Evolutionary conservation across 495 filamentous ascomycete species (phyloP).

Genomic region (Lophiotrema nucula): DNA sequence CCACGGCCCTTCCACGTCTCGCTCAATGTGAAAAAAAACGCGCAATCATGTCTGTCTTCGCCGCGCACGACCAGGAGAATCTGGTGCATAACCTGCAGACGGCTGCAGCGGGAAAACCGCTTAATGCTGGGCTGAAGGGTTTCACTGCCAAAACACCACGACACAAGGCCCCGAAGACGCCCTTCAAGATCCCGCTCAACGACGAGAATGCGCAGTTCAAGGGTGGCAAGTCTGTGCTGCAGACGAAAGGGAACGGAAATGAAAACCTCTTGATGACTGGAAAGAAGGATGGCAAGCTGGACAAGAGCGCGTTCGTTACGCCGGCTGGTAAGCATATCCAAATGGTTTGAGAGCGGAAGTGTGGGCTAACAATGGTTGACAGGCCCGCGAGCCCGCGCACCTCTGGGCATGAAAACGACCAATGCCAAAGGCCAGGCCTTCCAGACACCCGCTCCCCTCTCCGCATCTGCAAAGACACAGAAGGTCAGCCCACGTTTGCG

Average conservation of each 20-base stretch:
- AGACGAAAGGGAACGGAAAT: constrained; percentile 61
- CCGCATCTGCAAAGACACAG: constrained; percentile 47
- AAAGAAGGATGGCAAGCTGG: constrained; percentile 57
- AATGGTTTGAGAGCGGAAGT: background rate
- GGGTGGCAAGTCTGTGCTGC: constrained; percentile 61
- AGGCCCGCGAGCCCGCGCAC: constrained; percentile 73
- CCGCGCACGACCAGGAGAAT: constrained; percentile 85
- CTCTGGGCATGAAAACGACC: constrained; percentile 89
- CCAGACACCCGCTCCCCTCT: constrained; percentile 58
- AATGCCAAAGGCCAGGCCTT: constrained; percentile 81
- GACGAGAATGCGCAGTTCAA: constrained; percentile 78
- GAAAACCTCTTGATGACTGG: constrained; percentile 61
- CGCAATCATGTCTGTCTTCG: constrained; percentile 62
- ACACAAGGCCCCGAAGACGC: constrained; percentile 74
- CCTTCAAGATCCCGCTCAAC: constrained; percentile 76
- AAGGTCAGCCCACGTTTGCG: constrained; percentile 53
- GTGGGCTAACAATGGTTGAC: constrained; percentile 4
- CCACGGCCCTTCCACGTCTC: constrained; percentile 15
- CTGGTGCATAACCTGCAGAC: constrained; percentile 72
- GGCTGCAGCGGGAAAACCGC: constrained; percentile 72
- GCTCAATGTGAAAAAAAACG: constrained; percentile 31
- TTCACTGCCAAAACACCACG: constrained; percentile 76
- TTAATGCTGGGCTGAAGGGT: constrained; percentile 64
- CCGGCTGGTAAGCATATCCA: constrained; percentile 65
- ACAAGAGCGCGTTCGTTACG: constrained; percentile 69